These are phyloP conservation scores for Teunomyces tritomae DNA, from an alignment of 805 yeast species.

Conservation along the genomic window DNA sequence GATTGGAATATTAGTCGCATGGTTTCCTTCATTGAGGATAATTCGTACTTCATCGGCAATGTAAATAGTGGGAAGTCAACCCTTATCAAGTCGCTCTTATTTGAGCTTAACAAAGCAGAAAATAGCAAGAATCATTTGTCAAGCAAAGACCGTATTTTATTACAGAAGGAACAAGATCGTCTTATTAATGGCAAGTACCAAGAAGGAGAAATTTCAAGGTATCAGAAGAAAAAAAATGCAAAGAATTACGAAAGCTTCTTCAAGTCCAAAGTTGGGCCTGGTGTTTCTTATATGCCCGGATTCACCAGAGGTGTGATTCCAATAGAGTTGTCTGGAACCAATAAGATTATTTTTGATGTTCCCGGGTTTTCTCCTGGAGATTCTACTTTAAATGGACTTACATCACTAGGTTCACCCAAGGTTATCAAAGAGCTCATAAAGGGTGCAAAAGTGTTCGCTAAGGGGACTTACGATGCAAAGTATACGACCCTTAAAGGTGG, in stretches of 20 bases:
- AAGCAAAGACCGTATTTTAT: slow-evolving; percentile 8
- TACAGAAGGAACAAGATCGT: slow-evolving; percentile 17
- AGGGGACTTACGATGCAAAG: slow-evolving; percentile 28
- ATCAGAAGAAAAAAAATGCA: slow-evolving; percentile 5
- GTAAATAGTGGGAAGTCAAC: slow-evolving; percentile 73
- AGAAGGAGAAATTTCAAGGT: slow-evolving; percentile 7
- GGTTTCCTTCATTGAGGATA: slow-evolving; percentile 32
- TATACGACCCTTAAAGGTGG: slow-evolving; percentile 43
- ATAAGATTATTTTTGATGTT: slow-evolving; percentile 41
- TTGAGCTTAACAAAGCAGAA: slow-evolving; percentile 10
- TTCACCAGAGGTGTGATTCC: slow-evolving; percentile 57
- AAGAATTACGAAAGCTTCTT: slow-evolving; percentile 15
- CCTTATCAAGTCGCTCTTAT: slow-evolving; percentile 47
- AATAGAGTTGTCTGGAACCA: slow-evolving; percentile 21
- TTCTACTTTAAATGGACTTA: slow-evolving; percentile 20
- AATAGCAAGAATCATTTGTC: slow-evolving; percentile 8
- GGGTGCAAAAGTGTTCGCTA: slow-evolving; percentile 25
- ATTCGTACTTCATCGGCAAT: slow-evolving; percentile 57
- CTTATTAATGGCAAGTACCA: slow-evolving; percentile 10
- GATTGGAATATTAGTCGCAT: slow-evolving; percentile 52
- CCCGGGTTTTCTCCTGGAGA: slow-evolving; percentile 39
- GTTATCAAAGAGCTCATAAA: slow-evolving; percentile 27
- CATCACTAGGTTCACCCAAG: slow-evolving; percentile 21
- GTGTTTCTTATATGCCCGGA: slow-evolving; percentile 60
- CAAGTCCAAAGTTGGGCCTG: slow-evolving; percentile 40